Evolutionary conservation across 2,329 filamentous ascomycete genomes (phyloP).

Genomic region (Geoglossum cookeanum): DNA sequence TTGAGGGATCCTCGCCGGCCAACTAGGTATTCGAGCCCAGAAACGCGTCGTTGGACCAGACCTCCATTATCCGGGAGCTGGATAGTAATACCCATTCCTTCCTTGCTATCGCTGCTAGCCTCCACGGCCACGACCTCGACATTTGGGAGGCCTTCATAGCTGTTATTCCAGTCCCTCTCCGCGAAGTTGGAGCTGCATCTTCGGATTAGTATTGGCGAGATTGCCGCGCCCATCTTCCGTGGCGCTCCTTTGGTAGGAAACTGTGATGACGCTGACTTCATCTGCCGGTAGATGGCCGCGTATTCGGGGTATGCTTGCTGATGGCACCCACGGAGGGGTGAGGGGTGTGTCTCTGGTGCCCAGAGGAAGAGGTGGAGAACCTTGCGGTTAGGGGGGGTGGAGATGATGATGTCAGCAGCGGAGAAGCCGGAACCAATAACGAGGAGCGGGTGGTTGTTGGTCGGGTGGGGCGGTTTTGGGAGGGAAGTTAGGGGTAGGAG

Average conservation of each 20-base stretch:
- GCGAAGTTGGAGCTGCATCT: slow-evolving; percentile 26
- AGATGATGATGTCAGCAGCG: slow-evolving; percentile 41
- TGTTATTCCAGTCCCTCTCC: slow-evolving; percentile 28
- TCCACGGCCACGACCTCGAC: slow-evolving; percentile 25
- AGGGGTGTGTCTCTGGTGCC: slow-evolving; percentile 34
- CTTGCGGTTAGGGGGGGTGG: slow-evolving; percentile 27
- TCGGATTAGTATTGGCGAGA: slow-evolving; percentile 11
- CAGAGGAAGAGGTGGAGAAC: slow-evolving; percentile 42
- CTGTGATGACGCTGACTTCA: slow-evolving; percentile 30
- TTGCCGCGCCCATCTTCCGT: slow-evolving; percentile 10
- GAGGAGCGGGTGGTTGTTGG: slow-evolving; percentile 24
- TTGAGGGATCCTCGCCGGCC: slow-evolving; percentile 34
- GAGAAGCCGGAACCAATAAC: slow-evolving; percentile 43
- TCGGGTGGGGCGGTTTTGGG: slow-evolving; percentile 4
- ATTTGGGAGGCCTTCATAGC: slow-evolving; percentile 37
- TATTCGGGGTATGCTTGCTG: slow-evolving; percentile 43
- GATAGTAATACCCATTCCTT: slow-evolving; percentile 22
- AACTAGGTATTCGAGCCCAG: slow-evolving; percentile 34
- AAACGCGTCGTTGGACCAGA: slow-evolving; percentile 25
- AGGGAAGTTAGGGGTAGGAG: slow-evolving; percentile 26
- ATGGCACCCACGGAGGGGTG: slow-evolving; percentile 38
- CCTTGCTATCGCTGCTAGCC: slow-evolving; percentile 11
- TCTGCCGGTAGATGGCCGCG: slow-evolving; percentile 37
- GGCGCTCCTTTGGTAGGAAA: slow-evolving; percentile 1
- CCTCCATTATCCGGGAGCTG: slow-evolving; percentile 23